Base-by-base conservation (phyloP, 345 rosid species). In the Clausena lansium region DNA sequence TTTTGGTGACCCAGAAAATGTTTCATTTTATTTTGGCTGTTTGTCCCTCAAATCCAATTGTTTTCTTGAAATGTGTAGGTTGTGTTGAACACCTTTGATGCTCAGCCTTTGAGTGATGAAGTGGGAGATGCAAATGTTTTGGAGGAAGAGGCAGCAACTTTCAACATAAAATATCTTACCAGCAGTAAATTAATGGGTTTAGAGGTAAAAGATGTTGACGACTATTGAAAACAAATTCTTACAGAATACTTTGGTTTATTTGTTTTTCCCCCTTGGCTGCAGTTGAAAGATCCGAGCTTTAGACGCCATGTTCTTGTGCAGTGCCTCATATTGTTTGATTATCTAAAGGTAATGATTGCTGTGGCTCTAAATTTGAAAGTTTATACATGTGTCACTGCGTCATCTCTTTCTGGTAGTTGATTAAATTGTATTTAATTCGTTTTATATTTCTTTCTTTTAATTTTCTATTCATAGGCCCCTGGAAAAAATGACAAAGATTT, bases 151-250 rank as follows among this genome's bases (percentile, higher is more conserved):
- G 95, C 95, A 45, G 93, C 98, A 79, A 88, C 92, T 69, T 96
- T 91, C 72, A 91, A 89, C 85, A 96, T 94, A 85, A 96, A 96
- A 72, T 96, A 96, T 87, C 91, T 94, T 69, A 96, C 99, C 33
- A 96, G 99, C 88, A 94, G 98, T 85, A 96, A 94, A 87, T 74
- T 96, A 60, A 96, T 96, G 99, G 97, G 98, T 69, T 89, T 96
- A 89, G 99, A 96, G 93, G 99, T 90, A 84, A 78, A 70, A 73
- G 66, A 32, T 59, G 58, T 79, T 80, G 28, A 67, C 62, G 60
- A 55, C 30, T 41, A 32, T 84, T 75, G 74, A 61, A 52, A 78
- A 69, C 47, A 20, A 67, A 66, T n/a, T 62, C 30, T 47, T 64
- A 25, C 14, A 63, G 50, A 74, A 59, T 59, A 71, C 39, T n/a